A percentile compares a stretch with the other conserved stretches of the same genome.
Conservation (phyloP, 2,329 filamentous ascomycete genomes). For the Aspergillus ochraceoroseus region DNA sequence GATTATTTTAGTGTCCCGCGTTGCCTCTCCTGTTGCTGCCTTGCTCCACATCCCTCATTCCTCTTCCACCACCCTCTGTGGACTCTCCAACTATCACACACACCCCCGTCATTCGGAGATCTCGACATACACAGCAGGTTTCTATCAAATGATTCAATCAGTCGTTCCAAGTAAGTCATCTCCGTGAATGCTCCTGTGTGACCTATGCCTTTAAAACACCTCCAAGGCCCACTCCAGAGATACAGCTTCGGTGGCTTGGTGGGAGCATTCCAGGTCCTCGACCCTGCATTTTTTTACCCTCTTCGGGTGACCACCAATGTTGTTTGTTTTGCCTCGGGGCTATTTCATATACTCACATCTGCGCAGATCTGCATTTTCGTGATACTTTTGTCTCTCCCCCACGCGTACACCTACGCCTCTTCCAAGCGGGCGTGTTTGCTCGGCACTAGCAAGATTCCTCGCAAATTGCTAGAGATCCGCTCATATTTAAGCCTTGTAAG, state of each 20-base stretch:
- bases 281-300: conserved; percentile 23
- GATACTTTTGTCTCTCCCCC: conserved; percentile 9
- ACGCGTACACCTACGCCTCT: conserved; percentile 10
- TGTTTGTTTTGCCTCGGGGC: conserved; percentile 15
- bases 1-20: not conserved
- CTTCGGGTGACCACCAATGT: conserved; percentile 6
- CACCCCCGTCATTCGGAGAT: not conserved
- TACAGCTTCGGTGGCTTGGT: conserved; percentile 3
- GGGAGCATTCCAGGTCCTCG: conserved; percentile 19
- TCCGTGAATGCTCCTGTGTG: conserved; percentile 2
- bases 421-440: no score
- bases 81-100: not conserved
- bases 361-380: conserved; percentile 20
- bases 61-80: conserved; percentile 1
- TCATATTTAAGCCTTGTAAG: conserved; percentile 15
- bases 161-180: conserved; percentile 10
- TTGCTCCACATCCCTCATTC: conserved; percentile 6
- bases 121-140: not conserved
- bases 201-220: conserved; percentile 3
- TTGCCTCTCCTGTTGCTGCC: conserved; percentile 4
- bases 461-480: conserved; percentile 16
- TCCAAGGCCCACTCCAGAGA: not conserved
- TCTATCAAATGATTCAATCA: conserved; percentile 13
- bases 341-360: conserved; percentile 12
- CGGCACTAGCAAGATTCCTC: conserved; percentile 16